Conservation (phyloP, 2,329 filamentous ascomycete species). For the Aspergillus thermomutatus region DNA sequence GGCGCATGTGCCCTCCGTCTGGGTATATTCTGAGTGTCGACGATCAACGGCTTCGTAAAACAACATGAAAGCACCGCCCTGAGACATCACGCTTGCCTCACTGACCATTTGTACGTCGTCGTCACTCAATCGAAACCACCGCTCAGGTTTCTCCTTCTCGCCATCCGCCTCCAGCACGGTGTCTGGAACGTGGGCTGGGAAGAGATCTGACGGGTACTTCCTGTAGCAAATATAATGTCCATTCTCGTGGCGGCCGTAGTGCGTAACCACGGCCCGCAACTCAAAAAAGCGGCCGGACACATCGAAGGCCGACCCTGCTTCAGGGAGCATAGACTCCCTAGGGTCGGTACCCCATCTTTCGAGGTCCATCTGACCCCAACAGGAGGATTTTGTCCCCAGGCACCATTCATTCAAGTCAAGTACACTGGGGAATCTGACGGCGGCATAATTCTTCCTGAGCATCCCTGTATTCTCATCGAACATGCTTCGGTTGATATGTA, state of each 20-base stretch:
- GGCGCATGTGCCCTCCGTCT: conserved; percentile 1
- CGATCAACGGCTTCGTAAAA: conserved; percentile 78
- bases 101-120: conserved; percentile 73
- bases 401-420: conserved; percentile 84
- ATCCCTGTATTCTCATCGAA: conserved; percentile 80
- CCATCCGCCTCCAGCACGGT: conserved; percentile 30
- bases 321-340: conserved; percentile 68
- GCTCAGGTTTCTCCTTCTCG: conserved; percentile 42
- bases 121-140: conserved; percentile 92
- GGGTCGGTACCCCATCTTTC: conserved; percentile 73
- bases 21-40: neutral
- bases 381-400: conserved; percentile 55
- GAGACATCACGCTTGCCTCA: conserved; percentile 68
- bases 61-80: conserved; percentile 91
- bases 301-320: conserved; percentile 54
- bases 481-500: conserved; percentile 89
- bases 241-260: conserved; percentile 88
- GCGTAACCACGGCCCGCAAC: conserved; percentile 79
- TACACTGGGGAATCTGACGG: conserved; percentile 69
- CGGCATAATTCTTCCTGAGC: conserved; percentile 78
- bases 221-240: conserved; percentile 94
- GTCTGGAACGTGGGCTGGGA: conserved; percentile 32
- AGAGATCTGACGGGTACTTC: conserved; percentile 54
- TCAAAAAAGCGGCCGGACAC: conserved; percentile 58
- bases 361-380: conserved; percentile 35